Evolutionary conservation across 306 rosid species (phyloP), one percentile per base, ranked within the genome.

Genomic region (Corylus heterophylla): DNA sequence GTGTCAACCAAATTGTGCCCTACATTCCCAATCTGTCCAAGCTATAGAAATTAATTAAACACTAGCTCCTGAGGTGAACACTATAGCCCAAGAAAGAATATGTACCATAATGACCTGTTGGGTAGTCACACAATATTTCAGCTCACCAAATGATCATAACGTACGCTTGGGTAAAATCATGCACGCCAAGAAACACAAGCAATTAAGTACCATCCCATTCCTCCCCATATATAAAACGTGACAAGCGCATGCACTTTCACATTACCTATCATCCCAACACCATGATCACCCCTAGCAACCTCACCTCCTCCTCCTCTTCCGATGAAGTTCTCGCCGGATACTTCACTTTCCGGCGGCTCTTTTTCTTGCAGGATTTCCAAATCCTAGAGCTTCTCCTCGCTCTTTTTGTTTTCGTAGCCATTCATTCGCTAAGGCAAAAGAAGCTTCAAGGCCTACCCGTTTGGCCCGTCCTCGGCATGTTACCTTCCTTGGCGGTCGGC

Each of bases 381-480:
- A 59, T 87, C 31, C 55, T 89, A 9, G 98, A 95, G 83, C 55
- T 95, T 48, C 37, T 85, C 18, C 14, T 91, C 4, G 97, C 98
- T 3, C 4, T 85, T 16, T 62, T 83, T 4, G 88, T 88, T 37
- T 95, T 95, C 83, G 29, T 91, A 2, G 75, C 71, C 58, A 92
- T 95, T 27, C 89, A 90, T 61, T 89, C 94, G 2, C 22, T 95
- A 7, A 84, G 97, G 50, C 90, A 87, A 48, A 92, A 83, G 83
- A 87, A 74, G 35, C 87, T 39, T 9, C 87, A 89, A 44, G 98
- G 93, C 68, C 54, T 92, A 13, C 89, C 92, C 2, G 75, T 81
- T 37, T 95, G 97, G 98, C 98, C 98, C 0, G 47, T 92, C 16
- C 76, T 95, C 50, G 98, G 98, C 2, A 92, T 92, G 98, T 75